These are phyloP conservation scores for Xylaria sp. DNA, from an alignment of 2,329 filamentous ascomycete genomes.

Conservation along the genomic window DNA sequence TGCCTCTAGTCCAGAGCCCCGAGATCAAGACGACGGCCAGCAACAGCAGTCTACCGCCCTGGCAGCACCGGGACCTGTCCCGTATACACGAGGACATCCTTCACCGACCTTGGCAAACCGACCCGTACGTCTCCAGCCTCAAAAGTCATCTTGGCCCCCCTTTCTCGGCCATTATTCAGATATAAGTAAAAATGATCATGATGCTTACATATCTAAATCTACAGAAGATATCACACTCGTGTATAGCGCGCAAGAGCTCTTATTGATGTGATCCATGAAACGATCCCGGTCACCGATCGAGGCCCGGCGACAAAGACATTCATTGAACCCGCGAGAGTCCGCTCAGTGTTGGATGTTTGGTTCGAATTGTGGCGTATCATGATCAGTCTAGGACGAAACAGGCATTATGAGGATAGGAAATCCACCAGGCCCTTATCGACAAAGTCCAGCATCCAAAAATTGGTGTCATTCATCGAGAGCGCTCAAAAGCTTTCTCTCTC, in stretches of 20 bases:
- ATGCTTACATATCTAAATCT: slow-evolving; percentile 39
- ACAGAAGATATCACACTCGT: slow-evolving; percentile 50
- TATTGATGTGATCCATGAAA: too few species aligned
- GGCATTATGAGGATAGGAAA: too few species aligned
- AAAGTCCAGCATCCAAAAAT: not conserved
- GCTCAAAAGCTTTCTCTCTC: not conserved
- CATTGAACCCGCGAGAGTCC: too few species aligned
- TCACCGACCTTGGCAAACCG: slow-evolving; percentile 52
- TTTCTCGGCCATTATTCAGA: slow-evolving; percentile 46
- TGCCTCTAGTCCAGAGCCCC: slow-evolving; percentile 35
- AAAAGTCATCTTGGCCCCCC: slow-evolving; percentile 44
- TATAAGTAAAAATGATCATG: slow-evolving; percentile 40
- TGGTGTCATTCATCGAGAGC: not conserved
- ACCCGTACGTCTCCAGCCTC: slow-evolving; percentile 51
- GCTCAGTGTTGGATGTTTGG: too few species aligned
- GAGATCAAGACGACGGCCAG: slow-evolving; percentile 41
- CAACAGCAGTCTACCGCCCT: slow-evolving; percentile 25
- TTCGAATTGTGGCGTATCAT: too few species aligned
- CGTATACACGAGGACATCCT: slow-evolving; percentile 54
- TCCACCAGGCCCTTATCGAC: too few species aligned
- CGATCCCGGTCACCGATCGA: too few species aligned
- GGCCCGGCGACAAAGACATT: too few species aligned
- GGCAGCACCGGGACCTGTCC: slow-evolving; percentile 49
- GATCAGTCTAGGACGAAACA: too few species aligned
- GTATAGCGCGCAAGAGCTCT: slow-evolving; percentile 38